Evolutionary conservation across 164 flowering plant genomes (phyloP), one percentile per base, ranked within the genome.

Genomic region (Stephania japonica): DNA sequence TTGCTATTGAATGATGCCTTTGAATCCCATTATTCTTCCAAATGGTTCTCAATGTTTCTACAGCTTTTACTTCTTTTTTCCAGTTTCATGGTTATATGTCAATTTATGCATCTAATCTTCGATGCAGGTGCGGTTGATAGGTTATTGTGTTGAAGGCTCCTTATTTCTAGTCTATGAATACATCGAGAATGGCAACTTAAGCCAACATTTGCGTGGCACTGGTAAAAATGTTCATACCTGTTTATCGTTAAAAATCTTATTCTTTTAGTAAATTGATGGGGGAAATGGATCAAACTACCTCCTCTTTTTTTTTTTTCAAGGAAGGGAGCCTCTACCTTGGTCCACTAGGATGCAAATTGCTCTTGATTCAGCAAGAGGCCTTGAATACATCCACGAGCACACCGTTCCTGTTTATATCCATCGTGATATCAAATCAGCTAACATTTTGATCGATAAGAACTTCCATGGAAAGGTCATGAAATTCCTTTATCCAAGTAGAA

Each of bases 311-410:
- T 16, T 77, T 50, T 66, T 74, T 80, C 23, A 2, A 92, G 98
- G 78, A 19, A 86, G 84, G 80, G 89, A 86, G 10, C 90, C 92
- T 47, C 77, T 94, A 50, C 80, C 94, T 61, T 94, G 98, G 98
- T 63, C 90, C 76, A 74, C 83, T 44, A 82, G 99, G 81, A 90
- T 94, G 75, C 98, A 92, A 77, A 92, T 94, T 71, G 99, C 99
- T 73, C 91, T 94, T 23, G 99, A 94, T 81, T 91, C 99, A 61
- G 99, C 99, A 9, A 86, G 99, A 82, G 99, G 99, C 70, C 97
- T 94, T 71, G 98, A 94, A 81, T 94, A 94, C 76, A 94, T 94
- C 41, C 99, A 94, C 68, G 97, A 92, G 75, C 98, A 94, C 66
- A 94, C 99, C 25, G 97, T 92, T 67, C 98, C 97, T 70, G 94